Conservation (phyloP, 2,329 filamentous ascomycete genomes). For the Dryadomyces quercus-mongolicae region DNA sequence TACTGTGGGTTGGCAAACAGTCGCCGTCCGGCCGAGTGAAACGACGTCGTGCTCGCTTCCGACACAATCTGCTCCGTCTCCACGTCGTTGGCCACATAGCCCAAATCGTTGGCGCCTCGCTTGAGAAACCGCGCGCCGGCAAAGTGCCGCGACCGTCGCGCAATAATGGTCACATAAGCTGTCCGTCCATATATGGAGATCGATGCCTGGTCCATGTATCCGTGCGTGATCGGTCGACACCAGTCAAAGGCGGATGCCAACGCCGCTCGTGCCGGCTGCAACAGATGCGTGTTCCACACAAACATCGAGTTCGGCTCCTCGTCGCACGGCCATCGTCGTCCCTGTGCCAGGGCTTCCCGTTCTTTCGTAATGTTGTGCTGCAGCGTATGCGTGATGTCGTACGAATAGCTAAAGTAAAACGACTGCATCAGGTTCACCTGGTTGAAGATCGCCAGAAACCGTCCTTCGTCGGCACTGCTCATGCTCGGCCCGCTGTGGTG, state of each 20-base stretch:
- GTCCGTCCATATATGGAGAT: slow-evolving; percentile 77
- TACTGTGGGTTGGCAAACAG: slow-evolving; percentile 83
- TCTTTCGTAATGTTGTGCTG: slow-evolving; percentile 86
- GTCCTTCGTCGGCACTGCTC: slow-evolving; percentile 61
- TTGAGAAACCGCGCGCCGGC: slow-evolving; percentile 91
- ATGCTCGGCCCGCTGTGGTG: neutral
- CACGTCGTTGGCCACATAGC: slow-evolving; percentile 96
- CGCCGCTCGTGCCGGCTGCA: slow-evolving; percentile 58
- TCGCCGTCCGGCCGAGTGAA: slow-evolving; percentile 77
- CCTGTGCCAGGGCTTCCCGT: slow-evolving; percentile 56
- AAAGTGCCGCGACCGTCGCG: slow-evolving; percentile 81
- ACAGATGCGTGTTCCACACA: slow-evolving; percentile 88
- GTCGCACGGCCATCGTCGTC: slow-evolving; percentile 42
- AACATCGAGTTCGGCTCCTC: slow-evolving; percentile 88
- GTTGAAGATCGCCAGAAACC: slow-evolving; percentile 78
- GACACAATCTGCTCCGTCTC: slow-evolving; percentile 98
- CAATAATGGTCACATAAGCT: slow-evolving; percentile 89
- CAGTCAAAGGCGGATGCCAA: slow-evolving; percentile 83
- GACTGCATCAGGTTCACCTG: slow-evolving; percentile 83
- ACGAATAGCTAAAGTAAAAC: slow-evolving; percentile 98
- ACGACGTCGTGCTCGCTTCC: slow-evolving; percentile 86
- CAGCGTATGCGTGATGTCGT: slow-evolving; percentile 84
- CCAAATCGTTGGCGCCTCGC: slow-evolving; percentile 83
- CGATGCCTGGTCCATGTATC: slow-evolving; percentile 85
- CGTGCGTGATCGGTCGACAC: slow-evolving; percentile 92